These are phyloP conservation scores for Cyamopsis tetragonoloba DNA, from an alignment of 306 rosid genomes.

Conservation along the genomic window DNA sequence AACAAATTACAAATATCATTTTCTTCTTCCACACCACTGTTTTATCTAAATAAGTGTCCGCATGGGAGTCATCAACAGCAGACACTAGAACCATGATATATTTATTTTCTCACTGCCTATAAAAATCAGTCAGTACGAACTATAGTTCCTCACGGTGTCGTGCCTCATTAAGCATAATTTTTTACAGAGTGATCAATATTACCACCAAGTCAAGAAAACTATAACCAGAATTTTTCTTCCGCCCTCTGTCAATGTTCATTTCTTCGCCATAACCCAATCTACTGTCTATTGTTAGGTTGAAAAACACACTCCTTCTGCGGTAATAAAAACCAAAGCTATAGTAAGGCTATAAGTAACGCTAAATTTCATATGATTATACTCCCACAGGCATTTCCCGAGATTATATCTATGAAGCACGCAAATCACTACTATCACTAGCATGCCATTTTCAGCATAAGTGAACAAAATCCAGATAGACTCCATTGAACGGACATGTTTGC, in stretches of 20 bases:
- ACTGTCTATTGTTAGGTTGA: not conserved
- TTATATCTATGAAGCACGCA: not conserved
- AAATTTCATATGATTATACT: not conserved
- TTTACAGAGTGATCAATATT: not conserved
- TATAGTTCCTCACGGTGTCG: not conserved
- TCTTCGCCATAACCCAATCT: not conserved
- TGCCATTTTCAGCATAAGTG: not conserved
- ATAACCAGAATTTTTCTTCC: not conserved
- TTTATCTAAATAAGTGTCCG: not conserved
- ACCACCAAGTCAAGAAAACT: slow-evolving; percentile 3
- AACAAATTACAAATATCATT: slow-evolving; percentile 1
- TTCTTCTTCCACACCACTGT: not conserved
- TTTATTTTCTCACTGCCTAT: slow-evolving; percentile 2
- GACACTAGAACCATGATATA: not conserved
- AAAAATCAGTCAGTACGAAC: not conserved
- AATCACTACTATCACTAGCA: not conserved
- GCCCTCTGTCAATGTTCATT: not conserved
- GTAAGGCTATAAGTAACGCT: not conserved
- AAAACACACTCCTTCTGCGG: not conserved
- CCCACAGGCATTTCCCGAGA: not conserved
- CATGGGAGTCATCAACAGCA: not conserved
- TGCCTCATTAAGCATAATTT: not conserved
- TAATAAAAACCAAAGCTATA: not conserved
- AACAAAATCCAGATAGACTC: not conserved
- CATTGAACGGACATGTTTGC: not conserved